These are phyloP conservation scores for Xylariales sp. DNA, from an alignment of 2,329 filamentous ascomycete species.

Conservation along the genomic window DNA sequence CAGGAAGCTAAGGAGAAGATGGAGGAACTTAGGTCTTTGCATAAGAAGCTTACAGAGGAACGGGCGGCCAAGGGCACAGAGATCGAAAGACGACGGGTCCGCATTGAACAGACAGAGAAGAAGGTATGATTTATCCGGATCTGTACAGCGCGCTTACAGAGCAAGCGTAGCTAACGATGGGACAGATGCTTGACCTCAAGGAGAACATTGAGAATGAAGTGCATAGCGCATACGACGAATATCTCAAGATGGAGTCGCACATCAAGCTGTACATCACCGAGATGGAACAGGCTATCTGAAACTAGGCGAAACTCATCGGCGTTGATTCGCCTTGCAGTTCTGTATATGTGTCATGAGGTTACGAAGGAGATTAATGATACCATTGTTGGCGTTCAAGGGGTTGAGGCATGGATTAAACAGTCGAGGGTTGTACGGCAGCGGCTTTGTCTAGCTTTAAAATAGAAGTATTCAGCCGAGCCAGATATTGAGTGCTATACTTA, in stretches of 20 bases:
- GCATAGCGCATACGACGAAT: slow-evolving; percentile 89
- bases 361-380: slow-evolving; percentile 51
- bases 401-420: slow-evolving; percentile 29
- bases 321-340: slow-evolving; percentile 29
- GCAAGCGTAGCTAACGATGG: slow-evolving; percentile 40
- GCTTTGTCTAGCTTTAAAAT: background rate
- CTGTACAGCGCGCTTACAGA: slow-evolving; percentile 3
- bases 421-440: background rate
- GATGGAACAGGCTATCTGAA: slow-evolving; percentile 88
- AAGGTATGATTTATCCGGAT: slow-evolving; percentile 71
- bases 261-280: slow-evolving; percentile 98
- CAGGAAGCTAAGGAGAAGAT: slow-evolving; percentile 85
- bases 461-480: background rate
- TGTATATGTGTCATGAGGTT: slow-evolving; percentile 40
- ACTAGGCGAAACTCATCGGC: slow-evolving; percentile 1
- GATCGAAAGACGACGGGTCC: slow-evolving; percentile 89
- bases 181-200: slow-evolving; percentile 94
- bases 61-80: slow-evolving; percentile 87
- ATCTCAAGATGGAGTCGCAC: slow-evolving; percentile 96
- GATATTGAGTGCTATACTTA: slow-evolving; percentile 3
- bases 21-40: slow-evolving; percentile 85
- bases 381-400: slow-evolving; percentile 55
- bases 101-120: slow-evolving; percentile 98
- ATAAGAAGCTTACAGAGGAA: slow-evolving; percentile 85
- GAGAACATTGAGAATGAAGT: slow-evolving; percentile 97